phyloP scores from a whole-genome alignment of 257 asterid genomes.

The Oldenlandia corymbosa region DNA sequence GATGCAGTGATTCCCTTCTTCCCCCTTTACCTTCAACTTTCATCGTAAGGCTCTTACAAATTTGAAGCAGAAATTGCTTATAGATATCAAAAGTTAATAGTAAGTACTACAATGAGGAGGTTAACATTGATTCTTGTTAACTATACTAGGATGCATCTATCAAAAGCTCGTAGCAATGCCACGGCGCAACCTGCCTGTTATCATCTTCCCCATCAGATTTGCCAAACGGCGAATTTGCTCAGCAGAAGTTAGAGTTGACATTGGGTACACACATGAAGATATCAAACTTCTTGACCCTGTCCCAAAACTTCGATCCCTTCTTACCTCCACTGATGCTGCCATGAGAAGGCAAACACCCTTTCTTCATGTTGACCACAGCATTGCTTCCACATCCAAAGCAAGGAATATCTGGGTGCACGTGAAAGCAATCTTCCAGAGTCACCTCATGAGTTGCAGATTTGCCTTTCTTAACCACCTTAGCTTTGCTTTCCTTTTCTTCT shows the following conservation, averaged over 20 bases:
- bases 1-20: too few species aligned
- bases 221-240: too few species aligned
- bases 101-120: not conserved
- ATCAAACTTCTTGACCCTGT: conserved; percentile 65
- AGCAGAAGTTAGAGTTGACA: conserved; percentile 31
- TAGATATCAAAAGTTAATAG: not conserved
- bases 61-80: not conserved
- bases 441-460: conserved; percentile 26
- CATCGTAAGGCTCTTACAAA: not conserved
- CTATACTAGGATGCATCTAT: not conserved
- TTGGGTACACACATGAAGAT: conserved; percentile 57
- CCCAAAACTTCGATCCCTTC: conserved; percentile 57
- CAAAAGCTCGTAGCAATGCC: not conserved
- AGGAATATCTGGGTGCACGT: conserved; percentile 24
- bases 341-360: conserved; percentile 20
- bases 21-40: too few species aligned
- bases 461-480: conserved; percentile 18
- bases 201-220: not conserved
- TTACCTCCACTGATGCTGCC: conserved; percentile 22
- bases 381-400: conserved; percentile 16
- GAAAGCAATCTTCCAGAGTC: conserved; percentile 48
- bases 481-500: conserved; percentile 28
- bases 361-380: conserved; percentile 30
- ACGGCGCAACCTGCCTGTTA: not conserved
- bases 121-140: not conserved